Conservation (phyloP, 495 filamentous ascomycete species). For the Tuber melanosporum region DNA sequence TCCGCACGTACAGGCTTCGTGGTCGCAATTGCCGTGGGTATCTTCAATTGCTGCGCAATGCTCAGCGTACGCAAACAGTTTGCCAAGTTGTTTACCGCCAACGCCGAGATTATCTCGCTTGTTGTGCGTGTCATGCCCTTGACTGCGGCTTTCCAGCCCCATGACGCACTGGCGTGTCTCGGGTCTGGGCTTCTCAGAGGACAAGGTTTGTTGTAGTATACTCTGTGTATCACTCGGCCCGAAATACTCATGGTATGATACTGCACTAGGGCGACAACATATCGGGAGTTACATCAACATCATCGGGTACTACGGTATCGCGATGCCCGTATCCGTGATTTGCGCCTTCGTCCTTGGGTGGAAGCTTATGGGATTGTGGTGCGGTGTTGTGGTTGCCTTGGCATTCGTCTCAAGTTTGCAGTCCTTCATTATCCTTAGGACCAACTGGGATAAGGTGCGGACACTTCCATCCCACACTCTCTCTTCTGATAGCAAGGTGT, state of each 20-base stretch:
- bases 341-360: constrained; percentile 65
- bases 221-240: background rate
- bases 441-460: constrained; percentile 35
- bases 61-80: constrained; percentile 58
- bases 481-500: background rate
- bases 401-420: constrained; percentile 44
- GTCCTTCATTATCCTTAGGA: constrained; percentile 25
- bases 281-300: constrained; percentile 84
- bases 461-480: background rate
- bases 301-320: constrained; percentile 76
- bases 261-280: constrained; percentile 60
- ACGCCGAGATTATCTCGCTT: constrained; percentile 68
- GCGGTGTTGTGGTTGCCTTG: constrained; percentile 66
- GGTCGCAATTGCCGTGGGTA: constrained; percentile 59
- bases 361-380: constrained; percentile 73
- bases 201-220: constrained; percentile 32
- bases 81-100: constrained; percentile 70
- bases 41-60: constrained; percentile 68
- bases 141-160: constrained; percentile 79
- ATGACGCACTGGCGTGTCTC: constrained; percentile 69
- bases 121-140: constrained; percentile 69
- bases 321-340: constrained; percentile 74
- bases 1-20: constrained; percentile 55
- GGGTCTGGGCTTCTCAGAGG: constrained; percentile 80
- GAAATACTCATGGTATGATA: constrained; percentile 44